phyloP scores from a whole-genome alignment of 306 rosid species.

The Acacia crassicarpa region DNA sequence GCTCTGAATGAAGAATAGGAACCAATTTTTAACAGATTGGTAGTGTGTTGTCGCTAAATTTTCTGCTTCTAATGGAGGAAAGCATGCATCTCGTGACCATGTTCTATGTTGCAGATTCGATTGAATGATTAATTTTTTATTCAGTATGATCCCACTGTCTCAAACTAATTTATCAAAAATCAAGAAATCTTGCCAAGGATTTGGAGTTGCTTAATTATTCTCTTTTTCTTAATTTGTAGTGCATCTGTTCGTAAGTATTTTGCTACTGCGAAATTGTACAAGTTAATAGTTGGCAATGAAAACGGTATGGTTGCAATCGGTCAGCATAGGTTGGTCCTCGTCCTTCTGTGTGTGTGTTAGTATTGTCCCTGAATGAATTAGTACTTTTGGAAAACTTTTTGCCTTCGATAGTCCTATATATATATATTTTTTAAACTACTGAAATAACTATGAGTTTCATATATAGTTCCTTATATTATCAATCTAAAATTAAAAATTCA shows the following conservation, averaged over 20 bases:
- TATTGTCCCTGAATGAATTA: no score
- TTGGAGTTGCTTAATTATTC: background rate
- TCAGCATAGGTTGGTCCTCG: no score
- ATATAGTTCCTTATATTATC: background rate
- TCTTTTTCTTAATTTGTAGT: no score
- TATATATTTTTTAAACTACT: background rate
- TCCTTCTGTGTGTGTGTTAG: background rate
- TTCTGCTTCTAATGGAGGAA: background rate
- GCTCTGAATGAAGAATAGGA: background rate
- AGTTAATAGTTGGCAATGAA: background rate
- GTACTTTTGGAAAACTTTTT: background rate
- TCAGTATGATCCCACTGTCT: background rate
- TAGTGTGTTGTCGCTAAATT: background rate
- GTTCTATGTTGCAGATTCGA: background rate
- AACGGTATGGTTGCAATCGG: no score
- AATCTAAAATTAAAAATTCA: no score
- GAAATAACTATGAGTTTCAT: background rate
- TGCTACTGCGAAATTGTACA: background rate
- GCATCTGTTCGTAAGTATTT: no score
- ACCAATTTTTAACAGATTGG: background rate
- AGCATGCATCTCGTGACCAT: background rate
- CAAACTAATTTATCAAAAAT: background rate
- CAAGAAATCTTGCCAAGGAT: background rate
- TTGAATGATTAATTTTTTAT: no score
- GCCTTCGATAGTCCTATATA: background rate